phyloP scores from a whole-genome alignment of 1,284 basidiomycete species.

The Ustilago lituana region DNA sequence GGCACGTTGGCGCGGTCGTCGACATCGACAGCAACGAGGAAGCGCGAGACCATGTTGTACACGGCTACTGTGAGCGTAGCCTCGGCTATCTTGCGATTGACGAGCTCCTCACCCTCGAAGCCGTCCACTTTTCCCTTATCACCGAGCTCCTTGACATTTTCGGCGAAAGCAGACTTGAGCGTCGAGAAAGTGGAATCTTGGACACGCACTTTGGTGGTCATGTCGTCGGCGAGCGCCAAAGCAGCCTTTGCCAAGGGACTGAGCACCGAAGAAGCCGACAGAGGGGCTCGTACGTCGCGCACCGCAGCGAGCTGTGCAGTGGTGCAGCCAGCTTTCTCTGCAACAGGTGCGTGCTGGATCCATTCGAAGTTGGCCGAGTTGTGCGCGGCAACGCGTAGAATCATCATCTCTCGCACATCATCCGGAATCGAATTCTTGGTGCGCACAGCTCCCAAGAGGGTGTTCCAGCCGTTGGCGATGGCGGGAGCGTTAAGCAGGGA shows the following conservation, averaged over 20 bases:
- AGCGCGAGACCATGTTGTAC: slow-evolving; percentile 70
- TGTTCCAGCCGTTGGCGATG: slow-evolving; percentile 69
- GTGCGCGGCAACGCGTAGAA: slow-evolving; percentile 69
- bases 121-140: slow-evolving; percentile 58
- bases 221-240: slow-evolving; percentile 68
- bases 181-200: slow-evolving; percentile 36
- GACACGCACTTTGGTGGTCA: slow-evolving; percentile 60
- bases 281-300: slow-evolving; percentile 60
- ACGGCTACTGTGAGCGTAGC: slow-evolving; percentile 68
- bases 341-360: slow-evolving; percentile 69
- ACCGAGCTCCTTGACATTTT: slow-evolving; percentile 61
- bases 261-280: slow-evolving; percentile 34
- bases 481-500: slow-evolving; percentile 67
- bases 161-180: slow-evolving; percentile 45
- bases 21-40: slow-evolving; percentile 69
- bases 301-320: slow-evolving; percentile 67
- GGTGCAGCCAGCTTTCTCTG: slow-evolving; percentile 67
- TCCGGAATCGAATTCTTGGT: slow-evolving; percentile 68
- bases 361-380: slow-evolving; percentile 69
- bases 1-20: slow-evolving; percentile 65
- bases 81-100: slow-evolving; percentile 66
- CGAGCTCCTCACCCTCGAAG: slow-evolving; percentile 38
- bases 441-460: slow-evolving; percentile 68
- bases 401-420: slow-evolving; percentile 69
- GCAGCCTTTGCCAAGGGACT: slow-evolving; percentile 61